A percentile compares a stretch with the other conserved stretches of the same genome.
Evolutionary conservation across 225 moss, liverwort and hornwort genomes (phyloP).

Genomic region (Ulota crispa): DNA sequence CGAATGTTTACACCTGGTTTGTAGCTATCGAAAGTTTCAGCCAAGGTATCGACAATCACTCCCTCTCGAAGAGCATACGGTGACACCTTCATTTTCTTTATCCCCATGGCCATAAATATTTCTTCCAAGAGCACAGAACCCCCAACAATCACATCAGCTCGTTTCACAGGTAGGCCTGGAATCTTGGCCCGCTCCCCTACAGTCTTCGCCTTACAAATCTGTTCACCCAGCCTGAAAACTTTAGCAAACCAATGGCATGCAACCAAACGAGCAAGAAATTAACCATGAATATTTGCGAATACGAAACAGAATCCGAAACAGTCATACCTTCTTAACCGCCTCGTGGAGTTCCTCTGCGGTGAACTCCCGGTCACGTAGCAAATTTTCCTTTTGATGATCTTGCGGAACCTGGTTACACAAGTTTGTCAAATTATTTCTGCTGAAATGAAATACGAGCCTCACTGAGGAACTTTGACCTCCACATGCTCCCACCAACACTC

Average conservation of each 20-base stretch:
- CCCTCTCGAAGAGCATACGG: conserved; percentile 61
- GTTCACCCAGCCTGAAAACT: conserved; percentile 15
- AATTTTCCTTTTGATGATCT: conserved; percentile 31
- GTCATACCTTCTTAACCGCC: conserved; percentile 54
- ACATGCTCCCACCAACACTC: conserved; percentile 20
- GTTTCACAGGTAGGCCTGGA: conserved; percentile 59
- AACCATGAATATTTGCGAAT: not conserved
- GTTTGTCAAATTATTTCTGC: conserved; percentile 8
- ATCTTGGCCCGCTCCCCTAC: conserved; percentile 59
- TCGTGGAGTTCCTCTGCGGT: conserved; percentile 46
- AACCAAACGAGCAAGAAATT: conserved; percentile 12
- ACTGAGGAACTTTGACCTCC: conserved; percentile 7
- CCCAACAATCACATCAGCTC: conserved; percentile 65
- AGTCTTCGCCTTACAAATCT: conserved; percentile 64
- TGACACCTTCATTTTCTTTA: conserved; percentile 61
- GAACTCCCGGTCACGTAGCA: conserved; percentile 53
- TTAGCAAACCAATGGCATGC: not conserved
- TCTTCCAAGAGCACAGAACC: conserved; percentile 65
- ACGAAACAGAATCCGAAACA: conserved; percentile 4
- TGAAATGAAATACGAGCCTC: not conserved
- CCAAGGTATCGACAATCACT: conserved; percentile 61
- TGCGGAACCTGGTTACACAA: conserved; percentile 31
- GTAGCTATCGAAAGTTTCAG: conserved; percentile 49
- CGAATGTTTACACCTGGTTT: conserved; percentile 59
- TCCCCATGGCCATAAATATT: conserved; percentile 54